phyloP scores from a whole-genome alignment of 176 grass and related monocot species.

The Carex scoparia region DNA sequence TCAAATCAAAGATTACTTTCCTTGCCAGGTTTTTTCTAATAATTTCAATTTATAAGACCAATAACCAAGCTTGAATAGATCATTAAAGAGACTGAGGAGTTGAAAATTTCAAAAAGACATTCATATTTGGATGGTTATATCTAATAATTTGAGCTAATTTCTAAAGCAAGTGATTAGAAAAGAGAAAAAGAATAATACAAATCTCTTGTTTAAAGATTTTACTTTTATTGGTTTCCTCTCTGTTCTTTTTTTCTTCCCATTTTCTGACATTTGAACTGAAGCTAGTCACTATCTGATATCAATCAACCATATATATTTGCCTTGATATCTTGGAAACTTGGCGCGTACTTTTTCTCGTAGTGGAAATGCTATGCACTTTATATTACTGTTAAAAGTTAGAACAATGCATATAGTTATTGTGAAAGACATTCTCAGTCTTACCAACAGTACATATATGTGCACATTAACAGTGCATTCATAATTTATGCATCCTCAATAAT shows the following conservation, averaged over 20 bases:
- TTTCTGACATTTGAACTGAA: not conserved
- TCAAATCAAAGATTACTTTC: not conserved
- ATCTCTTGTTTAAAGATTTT: not conserved
- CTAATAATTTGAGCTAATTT: not conserved
- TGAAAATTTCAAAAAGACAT: not conserved
- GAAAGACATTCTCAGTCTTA: not conserved
- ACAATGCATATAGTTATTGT: not conserved
- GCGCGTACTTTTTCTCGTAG: not conserved
- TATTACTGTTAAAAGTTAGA: not conserved
- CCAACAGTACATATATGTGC: not conserved
- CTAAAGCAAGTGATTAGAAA: not conserved
- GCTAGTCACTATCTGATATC: not conserved
- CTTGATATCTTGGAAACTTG: not conserved
- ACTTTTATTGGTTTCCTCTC: not conserved
- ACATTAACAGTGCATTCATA: not conserved
- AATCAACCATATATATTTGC: not conserved
- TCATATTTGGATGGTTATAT: not conserved
- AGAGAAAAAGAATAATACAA: not conserved
- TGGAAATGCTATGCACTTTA: not conserved
- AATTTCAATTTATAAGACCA: not conserved
- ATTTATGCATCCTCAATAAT: not conserved
- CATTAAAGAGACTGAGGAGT: not conserved
- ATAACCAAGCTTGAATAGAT: not conserved
- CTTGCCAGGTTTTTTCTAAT: not conserved
- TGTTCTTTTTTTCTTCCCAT: not conserved